Base-by-base conservation (phyloP, 2,329 filamentous ascomycete genomes). In the Calonectria leucothoes region DNA sequence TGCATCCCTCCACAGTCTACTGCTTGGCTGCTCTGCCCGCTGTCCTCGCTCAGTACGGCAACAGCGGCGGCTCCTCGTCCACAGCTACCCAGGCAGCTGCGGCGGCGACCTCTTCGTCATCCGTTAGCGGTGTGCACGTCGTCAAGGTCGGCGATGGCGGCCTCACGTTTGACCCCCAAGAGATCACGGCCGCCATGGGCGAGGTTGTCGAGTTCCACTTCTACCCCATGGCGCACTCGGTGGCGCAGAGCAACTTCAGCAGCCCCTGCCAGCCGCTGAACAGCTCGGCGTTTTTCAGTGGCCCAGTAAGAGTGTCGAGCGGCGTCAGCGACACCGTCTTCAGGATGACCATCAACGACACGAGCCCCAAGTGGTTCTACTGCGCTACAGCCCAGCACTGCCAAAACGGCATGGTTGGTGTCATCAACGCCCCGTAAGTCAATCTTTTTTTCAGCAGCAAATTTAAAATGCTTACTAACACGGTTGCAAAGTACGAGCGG, bases 311-410 rank as follows among this genome's bases (percentile, higher is more conserved):
- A 37, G 77, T 77, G 45, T 49, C 64, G 4, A 55, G 65, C 10
- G 67, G 64, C 1, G 71, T 77, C 20, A 77, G 73, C 71, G 69
- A 75, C 17, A 61, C 70, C 10, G 78, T 80, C 31, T 80, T 80
- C 31, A 76, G 65, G 52, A 35, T 80, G 27, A 75, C 73, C 10
- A 55, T 80, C 35, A 69, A 75, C 27, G 84, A 89, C 76, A 86
- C 85, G 2, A 89, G 87, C 57, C 91, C 91, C 2, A 88, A 92
- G 72, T 93, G 92, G 91, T 89, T 89, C 79, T 93, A 92, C 86
- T 93, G 91, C 81, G 89, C 89, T 20, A 89, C 91, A 72, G 86
- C 79, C 42, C 87, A 85, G 71, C 91, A 93, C 83, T 93, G 91
- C 79, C 89, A 92, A 77, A 82, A 78, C n/a, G 90, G 90, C 57